Conservation (phyloP, 2,329 filamentous ascomycete species). For the Leptographium radiaticola region DNA sequence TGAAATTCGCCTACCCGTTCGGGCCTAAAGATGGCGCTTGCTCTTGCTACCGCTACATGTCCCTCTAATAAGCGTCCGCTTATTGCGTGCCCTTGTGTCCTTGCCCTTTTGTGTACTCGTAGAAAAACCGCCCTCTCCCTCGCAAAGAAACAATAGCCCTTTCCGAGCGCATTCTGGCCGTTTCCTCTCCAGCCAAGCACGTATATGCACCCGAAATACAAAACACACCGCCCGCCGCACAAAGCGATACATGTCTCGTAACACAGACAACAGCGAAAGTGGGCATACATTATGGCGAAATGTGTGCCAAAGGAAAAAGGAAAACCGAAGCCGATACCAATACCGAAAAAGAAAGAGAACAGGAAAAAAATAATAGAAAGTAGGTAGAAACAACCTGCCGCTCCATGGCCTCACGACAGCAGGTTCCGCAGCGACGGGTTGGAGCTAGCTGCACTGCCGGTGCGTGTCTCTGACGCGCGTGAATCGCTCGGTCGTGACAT, state of each 20-base stretch:
- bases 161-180: background rate
- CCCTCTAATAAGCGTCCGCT: background rate
- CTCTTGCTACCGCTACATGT: background rate
- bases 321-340: background rate
- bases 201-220: too few relatives aligned
- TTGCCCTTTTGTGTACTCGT: background rate
- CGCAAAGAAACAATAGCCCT: background rate
- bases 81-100: background rate
- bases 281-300: too few relatives aligned
- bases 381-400: background rate
- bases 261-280: too few relatives aligned
- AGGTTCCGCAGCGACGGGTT: constrained; percentile 66
- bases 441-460: constrained; percentile 56
- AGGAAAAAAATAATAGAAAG: too few relatives aligned
- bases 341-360: background rate
- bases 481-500: constrained; percentile 8
- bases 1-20: too few relatives aligned
- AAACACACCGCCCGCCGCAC: too few relatives aligned
- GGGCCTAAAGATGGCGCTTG: background rate
- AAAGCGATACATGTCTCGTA: too few relatives aligned
- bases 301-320: background rate
- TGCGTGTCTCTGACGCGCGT: constrained; percentile 25
- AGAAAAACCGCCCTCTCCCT: background rate
- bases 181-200: too few relatives aligned
- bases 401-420: constrained; percentile 41